Base-by-base conservation (phyloP, 2,329 filamentous ascomycete genomes). In the Hypomyces rosellus region DNA sequence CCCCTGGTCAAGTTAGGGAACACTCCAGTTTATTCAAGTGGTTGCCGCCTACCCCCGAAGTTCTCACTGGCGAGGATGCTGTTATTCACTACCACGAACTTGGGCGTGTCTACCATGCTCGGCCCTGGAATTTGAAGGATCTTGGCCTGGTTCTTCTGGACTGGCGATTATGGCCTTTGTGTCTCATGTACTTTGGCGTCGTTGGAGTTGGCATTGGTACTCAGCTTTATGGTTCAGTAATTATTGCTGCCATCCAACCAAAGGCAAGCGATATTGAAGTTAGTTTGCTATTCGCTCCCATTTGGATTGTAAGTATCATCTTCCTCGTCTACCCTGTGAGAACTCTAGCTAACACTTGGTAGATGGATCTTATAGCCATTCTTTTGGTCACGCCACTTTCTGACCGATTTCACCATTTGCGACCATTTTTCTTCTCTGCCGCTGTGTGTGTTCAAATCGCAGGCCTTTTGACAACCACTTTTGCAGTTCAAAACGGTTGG, bases 121-220 rank as follows among this genome's bases (percentile, higher is more conserved):
- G 82, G 1, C 75, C 81, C 3, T 96, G 90, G 90, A 84, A 74
- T 1, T 57, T 88, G 54, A 80, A 72, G 48, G 89, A 96, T 57
- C 73, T 96, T 1, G 72, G 74, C 20, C 71, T 74, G 20, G 87
- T 95, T 1, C 70, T 95, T 30, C 74, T 87, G 34, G 90, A 96
- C 68, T 95, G 89, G 90, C 81, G 89, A 3, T 75, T 95, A 15
- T 96, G 89, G 86, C 90, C 90, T 1, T 69, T 96, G 57, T 77
- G 85, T 1, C 63, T 95, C 48, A 96, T 96, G 90, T 96, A 96
- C 70, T 95, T 96, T 70, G 90, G 90, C 16, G 90, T 96, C 3
- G 90, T 96, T 1, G 90, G 90, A 18, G 90, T 95, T 3, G 90
- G 90, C 8, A 95, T 95, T 55, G 90, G 89, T 41, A 90, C 89